Evolutionary conservation across 805 yeast species (phyloP), one percentile per base, ranked within the genome.

Genomic region (Yarrowia hollandica): DNA sequence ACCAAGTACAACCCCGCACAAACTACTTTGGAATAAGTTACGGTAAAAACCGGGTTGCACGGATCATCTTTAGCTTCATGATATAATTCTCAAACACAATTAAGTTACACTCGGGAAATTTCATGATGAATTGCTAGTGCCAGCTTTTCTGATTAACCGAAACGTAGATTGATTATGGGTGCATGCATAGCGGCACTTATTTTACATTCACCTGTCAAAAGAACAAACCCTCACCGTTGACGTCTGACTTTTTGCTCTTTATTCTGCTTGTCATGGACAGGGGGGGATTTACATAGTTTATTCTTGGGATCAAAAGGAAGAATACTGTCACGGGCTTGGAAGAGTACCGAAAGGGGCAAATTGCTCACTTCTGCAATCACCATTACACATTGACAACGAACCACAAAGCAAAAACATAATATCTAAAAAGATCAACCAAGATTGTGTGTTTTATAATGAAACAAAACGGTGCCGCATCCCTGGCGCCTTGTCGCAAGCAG

Each of bases 401-500:
- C 18, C 10, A 38, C 30, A 38, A 38, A 38, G 44, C 30, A 9
- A 12, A 4, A 8, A 9, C 4, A 41, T 41, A 41, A 41, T 41
- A 41, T 41, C 15, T 2, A 21, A 12, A 6, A 5, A 28, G 30
- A 22, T 38, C 4, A n/a, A n/a, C n/a, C 18, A 21, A 38, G 30
- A 7, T 6, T n/a, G 44, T n/a, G 21, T 28, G 21, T 23, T 39
- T 23, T 19, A 41, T 31, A 41, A 25, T 23, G 31, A 41, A 41
- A 41, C 46, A 41, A 41, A 41, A 41, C 44, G 44, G 44, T 23
- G n/a, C 30, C 44, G 44, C 44, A 23, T 39, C 28, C 23, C 44
- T 39, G 44, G 44, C 44, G 44, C 44, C 38, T 26, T 37, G 42
- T 37, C 18, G 25, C 10, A 7, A 39, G 12, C 44, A 28, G 44